Conservation (phyloP, 2,329 filamentous ascomycete species). For the Whalleya microplaca region DNA sequence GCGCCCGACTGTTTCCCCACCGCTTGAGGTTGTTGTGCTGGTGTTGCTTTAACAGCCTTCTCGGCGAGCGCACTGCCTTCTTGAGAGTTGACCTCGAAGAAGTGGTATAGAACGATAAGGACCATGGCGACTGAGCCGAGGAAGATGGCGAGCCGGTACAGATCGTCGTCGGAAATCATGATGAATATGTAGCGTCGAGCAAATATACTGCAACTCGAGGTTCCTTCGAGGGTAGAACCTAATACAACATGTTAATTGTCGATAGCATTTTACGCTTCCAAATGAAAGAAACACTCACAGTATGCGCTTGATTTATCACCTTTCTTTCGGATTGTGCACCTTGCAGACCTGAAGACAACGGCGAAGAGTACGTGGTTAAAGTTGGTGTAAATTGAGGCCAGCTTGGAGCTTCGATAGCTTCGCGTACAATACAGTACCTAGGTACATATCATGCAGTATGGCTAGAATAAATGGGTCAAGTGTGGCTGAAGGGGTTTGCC, state of each 20-base stretch:
- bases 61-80: conserved; percentile 33
- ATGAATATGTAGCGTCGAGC: conserved; percentile 43
- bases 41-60: conserved; percentile 35
- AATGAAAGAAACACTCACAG: conserved; percentile 10
- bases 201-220: conserved; percentile 15
- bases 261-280: conserved; percentile 1
- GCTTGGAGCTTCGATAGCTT: conserved; percentile 36
- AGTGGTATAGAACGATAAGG: conserved; percentile 93
- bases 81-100: conserved; percentile 88
- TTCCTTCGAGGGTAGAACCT: conserved; percentile 17
- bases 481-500: conserved; percentile 16
- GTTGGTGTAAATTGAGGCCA: conserved; percentile 33
- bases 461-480: no score
- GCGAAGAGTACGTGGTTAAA: conserved; percentile 3
- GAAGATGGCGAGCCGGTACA: conserved; percentile 91
- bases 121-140: conserved; percentile 89
- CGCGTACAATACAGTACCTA: neutral
- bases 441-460: conserved; percentile 7
- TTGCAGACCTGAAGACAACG: neutral
- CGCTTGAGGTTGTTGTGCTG: conserved; percentile 28
- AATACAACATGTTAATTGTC: conserved; percentile 7
- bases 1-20: conserved; percentile 28
- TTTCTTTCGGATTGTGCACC: neutral
- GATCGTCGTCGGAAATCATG: conserved; percentile 93
- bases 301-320: neutral